Conservation (phyloP, 345 rosid genomes). For the Mangifera indica region DNA sequence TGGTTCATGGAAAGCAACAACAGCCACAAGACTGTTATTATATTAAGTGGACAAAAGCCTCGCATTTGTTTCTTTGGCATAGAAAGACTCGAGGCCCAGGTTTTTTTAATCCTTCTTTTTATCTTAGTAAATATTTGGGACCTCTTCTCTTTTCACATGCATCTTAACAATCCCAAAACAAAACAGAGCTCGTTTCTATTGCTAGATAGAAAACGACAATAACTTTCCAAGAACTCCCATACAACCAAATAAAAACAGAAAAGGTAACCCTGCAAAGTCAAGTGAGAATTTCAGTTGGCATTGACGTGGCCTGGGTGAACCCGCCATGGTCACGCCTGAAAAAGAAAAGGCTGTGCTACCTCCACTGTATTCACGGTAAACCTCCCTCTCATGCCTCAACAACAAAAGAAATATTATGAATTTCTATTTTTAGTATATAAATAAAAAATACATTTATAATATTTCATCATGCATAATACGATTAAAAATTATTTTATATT, state of each 20-base stretch:
- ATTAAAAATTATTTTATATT: too few relatives aligned
- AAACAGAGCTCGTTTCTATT: neutral
- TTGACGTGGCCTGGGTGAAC: conserved; percentile 27
- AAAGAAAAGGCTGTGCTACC: conserved; percentile 7
- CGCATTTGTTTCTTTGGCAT: conserved; percentile 22
- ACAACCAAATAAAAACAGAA: conserved; percentile 26
- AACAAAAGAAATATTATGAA: too few relatives aligned
- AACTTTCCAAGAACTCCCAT: conserved; percentile 18
- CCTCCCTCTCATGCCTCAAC: neutral
- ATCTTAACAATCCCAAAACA: conserved; percentile 14
- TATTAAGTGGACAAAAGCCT: conserved; percentile 33
- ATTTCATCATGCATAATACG: too few relatives aligned
- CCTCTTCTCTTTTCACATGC: conserved; percentile 36
- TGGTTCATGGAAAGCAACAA: conserved; percentile 20
- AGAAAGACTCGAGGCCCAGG: conserved; percentile 33
- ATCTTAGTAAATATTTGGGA: too few relatives aligned
- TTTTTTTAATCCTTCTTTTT: too few relatives aligned
- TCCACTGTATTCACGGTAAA: conserved; percentile 23
- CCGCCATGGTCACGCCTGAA: conserved; percentile 33
- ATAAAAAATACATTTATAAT: too few relatives aligned
- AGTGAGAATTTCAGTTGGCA: conserved; percentile 14
- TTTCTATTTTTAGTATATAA: too few relatives aligned
- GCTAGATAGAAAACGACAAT: neutral
- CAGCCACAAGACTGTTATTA: conserved; percentile 20
- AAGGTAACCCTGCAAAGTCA: conserved; percentile 13